phyloP scores from a whole-genome alignment of 176 grass and related monocot species.

The maize (Zea mays) region Zm-B73-REFERENCE-NAM-5.0 NC_050101.1:165275001-165275500 shows the following conservation, averaged over 20 bases:
- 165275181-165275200: slow-evolving; percentile 96
- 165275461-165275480: slow-evolving; percentile 90
- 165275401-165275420: slow-evolving; percentile 87
- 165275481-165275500: slow-evolving; percentile 98
- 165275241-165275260: slow-evolving; percentile 88
- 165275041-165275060: slow-evolving; percentile 83
- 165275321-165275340: slow-evolving; percentile 79
- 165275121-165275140: slow-evolving; percentile 96
- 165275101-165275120: slow-evolving; percentile 97
- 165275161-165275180: slow-evolving; percentile 93
- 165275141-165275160: slow-evolving; percentile 94
- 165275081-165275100: slow-evolving; percentile 94
- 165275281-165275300: slow-evolving; percentile 89
- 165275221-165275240: slow-evolving; percentile 81
- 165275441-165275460: slow-evolving; percentile 87
- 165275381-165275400: slow-evolving; percentile 51
- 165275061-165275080: slow-evolving; percentile 98
- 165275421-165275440: slow-evolving; percentile 67
- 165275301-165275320: slow-evolving; percentile 98
- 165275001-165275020: slow-evolving; percentile 98
- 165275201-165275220: slow-evolving; percentile 78
- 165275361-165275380: slow-evolving; percentile 53
- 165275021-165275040: slow-evolving; percentile 78
- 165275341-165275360: slow-evolving; percentile 83
- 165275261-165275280: slow-evolving; percentile 94